Conservation (phyloP, 164 flowering plant genomes). For the Vitis cinerea region DNA sequence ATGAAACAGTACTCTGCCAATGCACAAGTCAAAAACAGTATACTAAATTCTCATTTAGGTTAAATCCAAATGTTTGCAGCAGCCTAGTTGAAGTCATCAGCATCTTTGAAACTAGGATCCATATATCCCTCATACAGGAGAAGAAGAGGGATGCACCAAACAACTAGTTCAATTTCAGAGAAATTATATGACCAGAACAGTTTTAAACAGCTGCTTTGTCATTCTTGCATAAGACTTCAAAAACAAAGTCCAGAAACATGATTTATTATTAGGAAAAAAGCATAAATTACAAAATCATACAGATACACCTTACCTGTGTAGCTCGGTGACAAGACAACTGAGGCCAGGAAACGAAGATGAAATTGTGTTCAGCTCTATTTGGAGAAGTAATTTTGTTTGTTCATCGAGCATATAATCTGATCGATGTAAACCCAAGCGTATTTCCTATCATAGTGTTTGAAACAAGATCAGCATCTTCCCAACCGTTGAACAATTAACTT, state of each 20-base stretch:
- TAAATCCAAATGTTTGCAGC: no score
- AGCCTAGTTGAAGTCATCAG: no score
- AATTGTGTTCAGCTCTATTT: constrained; percentile 95
- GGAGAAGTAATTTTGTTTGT: constrained; percentile 86
- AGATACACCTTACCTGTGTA: constrained; percentile 69
- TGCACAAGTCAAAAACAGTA: no score
- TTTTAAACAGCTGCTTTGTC: not conserved
- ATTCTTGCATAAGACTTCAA: not conserved
- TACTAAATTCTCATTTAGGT: no score
- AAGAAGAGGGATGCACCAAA: no score
- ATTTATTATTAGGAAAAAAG: not conserved
- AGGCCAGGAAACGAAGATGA: constrained; percentile 93
- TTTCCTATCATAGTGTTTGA: constrained; percentile 48
- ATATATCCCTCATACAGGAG: no score
- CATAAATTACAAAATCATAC: not conserved
- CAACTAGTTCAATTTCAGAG: no score
- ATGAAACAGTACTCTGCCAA: no score
- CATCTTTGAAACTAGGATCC: no score
- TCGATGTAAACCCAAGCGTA: constrained; percentile 94
- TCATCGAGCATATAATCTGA: constrained; percentile 99
- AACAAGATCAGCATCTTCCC: constrained; percentile 14
- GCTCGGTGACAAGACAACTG: constrained; percentile 71
- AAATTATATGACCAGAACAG: not conserved
- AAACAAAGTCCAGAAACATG: not conserved
- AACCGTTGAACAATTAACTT: not conserved